Base-by-base conservation (phyloP, 1,284 basidiomycete genomes). In the Erythrobasidium hasegawianum region DNA sequence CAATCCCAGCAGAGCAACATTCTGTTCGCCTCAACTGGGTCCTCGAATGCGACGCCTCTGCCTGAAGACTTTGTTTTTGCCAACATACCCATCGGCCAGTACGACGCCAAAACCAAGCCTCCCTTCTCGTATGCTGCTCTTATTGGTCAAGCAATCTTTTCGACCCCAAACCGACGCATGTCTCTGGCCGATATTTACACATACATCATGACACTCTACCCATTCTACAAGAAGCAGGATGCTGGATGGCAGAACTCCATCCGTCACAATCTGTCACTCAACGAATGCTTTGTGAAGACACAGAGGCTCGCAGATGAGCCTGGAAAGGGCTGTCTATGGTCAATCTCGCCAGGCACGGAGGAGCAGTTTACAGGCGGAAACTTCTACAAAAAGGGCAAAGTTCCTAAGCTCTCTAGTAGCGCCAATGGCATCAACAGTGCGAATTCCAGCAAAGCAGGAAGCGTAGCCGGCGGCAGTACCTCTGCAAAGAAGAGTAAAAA, bases 221-320 rank as follows among this genome's bases (percentile, higher is more conserved):
- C 72, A 5, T 74, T 68, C 64, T 75, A 74, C 55, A 53, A 47
- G 40, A 68, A 69, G 13, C 61, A 70, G 75, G 85, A 87, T 65
- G 81, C 81, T 11, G 88, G 88, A 45, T 95, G 92, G 92, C 89
- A 95, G 86, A 92, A 89, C 74, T 94, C 92, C 41, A 88, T 95
- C 57, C 86, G 92, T 47, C 92, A 95, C 77, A 94, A 92, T 76
- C 79, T 96, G 18, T 92, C 90, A 1, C 88, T 90, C 27, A 88
- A 89, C 76, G 86, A 87, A 69, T 76, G 76, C 77, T 75, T 75
- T 62, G 67, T 74, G 59, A 74, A 75, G 68, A 75, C 73, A 5
- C 68, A 68, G 20, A 64, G 74, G 5, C 62, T 49, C 27, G 38
- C 56, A 14, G 67, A 68, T 27, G 65, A 71, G 40, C 78, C 78